phyloP scores from a whole-genome alignment of 495 filamentous ascomycete genomes.

The Penicillium nucicola region DNA sequence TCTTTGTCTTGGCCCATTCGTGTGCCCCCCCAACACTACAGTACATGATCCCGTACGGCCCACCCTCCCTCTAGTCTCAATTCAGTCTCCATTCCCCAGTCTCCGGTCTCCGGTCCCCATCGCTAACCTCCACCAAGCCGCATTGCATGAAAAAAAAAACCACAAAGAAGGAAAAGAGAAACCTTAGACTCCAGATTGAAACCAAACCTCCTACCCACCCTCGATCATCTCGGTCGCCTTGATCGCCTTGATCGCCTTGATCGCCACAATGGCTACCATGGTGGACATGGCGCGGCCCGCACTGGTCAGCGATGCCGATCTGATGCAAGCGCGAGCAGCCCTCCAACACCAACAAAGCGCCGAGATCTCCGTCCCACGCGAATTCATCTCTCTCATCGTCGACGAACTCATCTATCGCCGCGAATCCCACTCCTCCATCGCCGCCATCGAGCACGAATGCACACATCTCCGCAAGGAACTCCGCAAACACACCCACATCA shows the following conservation, averaged over 20 bases:
- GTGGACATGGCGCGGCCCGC: slow-evolving; percentile 18
- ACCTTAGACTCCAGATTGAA: no score
- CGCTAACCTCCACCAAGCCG: no score
- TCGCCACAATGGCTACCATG: slow-evolving; percentile 19
- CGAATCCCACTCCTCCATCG: slow-evolving; percentile 18
- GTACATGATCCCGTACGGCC: no score
- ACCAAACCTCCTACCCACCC: not conserved
- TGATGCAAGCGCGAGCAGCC: slow-evolving; percentile 60
- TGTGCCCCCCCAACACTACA: no score
- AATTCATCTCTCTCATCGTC: slow-evolving; percentile 50
- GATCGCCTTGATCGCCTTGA: no score
- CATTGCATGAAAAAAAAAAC: no score
- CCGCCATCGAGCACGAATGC: slow-evolving; percentile 48
- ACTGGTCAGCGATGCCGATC: slow-evolving; percentile 56
- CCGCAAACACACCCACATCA: slow-evolving; percentile 86
- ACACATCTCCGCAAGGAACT: slow-evolving; percentile 72
- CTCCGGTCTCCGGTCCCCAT: not conserved
- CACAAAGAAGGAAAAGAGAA: no score
- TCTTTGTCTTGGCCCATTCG: no score
- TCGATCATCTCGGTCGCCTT: not conserved
- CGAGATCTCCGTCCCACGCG: slow-evolving; percentile 61
- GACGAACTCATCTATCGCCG: slow-evolving; percentile 42
- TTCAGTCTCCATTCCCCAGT: no score
- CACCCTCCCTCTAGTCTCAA: no score
- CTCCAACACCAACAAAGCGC: slow-evolving; percentile 64